Evolutionary conservation across 305 asterid genomes (phyloP).

Genomic region (Fraxinus platypoda): DNA sequence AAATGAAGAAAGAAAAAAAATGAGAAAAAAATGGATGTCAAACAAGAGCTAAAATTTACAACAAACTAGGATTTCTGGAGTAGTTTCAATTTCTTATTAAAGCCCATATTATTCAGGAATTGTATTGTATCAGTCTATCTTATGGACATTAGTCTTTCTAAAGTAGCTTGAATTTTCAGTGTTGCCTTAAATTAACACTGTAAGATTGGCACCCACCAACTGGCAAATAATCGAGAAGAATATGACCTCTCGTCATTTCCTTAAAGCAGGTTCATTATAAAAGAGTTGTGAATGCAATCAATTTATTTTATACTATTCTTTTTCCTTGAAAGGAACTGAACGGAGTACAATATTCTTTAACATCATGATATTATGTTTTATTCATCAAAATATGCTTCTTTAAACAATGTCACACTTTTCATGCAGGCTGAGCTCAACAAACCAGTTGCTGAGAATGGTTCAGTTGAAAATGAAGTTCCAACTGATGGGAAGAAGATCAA

Average conservation of each 20-base stretch:
- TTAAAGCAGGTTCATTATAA: background rate
- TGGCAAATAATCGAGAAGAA: background rate
- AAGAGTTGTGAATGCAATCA: background rate
- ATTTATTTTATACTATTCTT: background rate
- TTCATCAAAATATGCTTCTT: constrained; percentile 7
- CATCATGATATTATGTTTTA: background rate
- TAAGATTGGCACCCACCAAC: background rate
- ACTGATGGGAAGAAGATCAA: constrained; percentile 38
- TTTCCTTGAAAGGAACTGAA: background rate
- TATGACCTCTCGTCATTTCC: background rate
- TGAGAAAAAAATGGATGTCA: too few species aligned
- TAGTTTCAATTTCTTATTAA: background rate
- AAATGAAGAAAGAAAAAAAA: too few species aligned
- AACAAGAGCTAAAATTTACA: background rate
- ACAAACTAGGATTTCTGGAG: background rate
- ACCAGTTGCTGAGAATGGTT: constrained; percentile 49
- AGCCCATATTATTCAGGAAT: background rate
- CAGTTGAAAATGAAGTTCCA: constrained; percentile 38
- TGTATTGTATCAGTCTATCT: background rate
- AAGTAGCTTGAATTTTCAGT: background rate
- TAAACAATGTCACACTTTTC: constrained; percentile 4
- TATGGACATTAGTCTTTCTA: background rate
- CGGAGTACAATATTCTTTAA: background rate
- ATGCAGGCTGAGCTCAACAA: constrained; percentile 80
- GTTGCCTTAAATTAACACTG: background rate